Evolutionary conservation across 805 yeast genomes (phyloP), one percentile per base, ranked within the genome.

Genomic region (Candida maesae): DNA sequence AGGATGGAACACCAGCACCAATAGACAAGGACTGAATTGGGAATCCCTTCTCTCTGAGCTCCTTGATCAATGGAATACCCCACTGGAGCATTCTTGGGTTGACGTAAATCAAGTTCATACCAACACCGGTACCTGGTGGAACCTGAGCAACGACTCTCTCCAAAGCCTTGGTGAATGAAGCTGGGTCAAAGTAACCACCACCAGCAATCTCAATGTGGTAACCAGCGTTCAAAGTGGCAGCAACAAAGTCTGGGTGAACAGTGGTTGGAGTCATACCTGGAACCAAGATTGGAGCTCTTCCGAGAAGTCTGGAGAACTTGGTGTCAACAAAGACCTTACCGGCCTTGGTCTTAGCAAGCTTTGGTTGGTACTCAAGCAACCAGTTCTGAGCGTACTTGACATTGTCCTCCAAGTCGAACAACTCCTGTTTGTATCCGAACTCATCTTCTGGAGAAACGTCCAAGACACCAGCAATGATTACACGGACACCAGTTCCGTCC

Each of bases 241-340:
- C 84, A 44, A 93, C 95, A 57, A 93, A 90, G 48, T 86, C 90
- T 35, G 98, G 93, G 52, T 86, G 83, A 42, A 90, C 97, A 24
- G 99, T 93, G 33, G 95, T 79, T 62, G 99, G 99, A 30, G 99
- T 93, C 99, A 93, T 93, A 71, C 99, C 99, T 28, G 99, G 96
- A 53, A 93, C 93, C 83, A 95, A 83, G 53, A 93, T 70, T 46
- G 99, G 99, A 48, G 99, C 90, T 67, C 89, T 85, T 48, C 97
- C 95, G 49, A 93, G 69, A 55, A 93, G 75, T 63, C 90, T 76
- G 38, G 96, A 86, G 68, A 91, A 89, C 68, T 89, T 90, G 55
- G 99, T 93, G 65, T 90, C 95, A 44, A 93, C 96, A 59, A 69
- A 88, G 36, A 83, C 71, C 63, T 86, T 81, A 53, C 88, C 90